A percentile compares a stretch with the other conserved stretches of the same genome.
phyloP scores from a whole-genome alignment of 495 filamentous ascomycete genomes.

The Penicillium paxilli region DNA sequence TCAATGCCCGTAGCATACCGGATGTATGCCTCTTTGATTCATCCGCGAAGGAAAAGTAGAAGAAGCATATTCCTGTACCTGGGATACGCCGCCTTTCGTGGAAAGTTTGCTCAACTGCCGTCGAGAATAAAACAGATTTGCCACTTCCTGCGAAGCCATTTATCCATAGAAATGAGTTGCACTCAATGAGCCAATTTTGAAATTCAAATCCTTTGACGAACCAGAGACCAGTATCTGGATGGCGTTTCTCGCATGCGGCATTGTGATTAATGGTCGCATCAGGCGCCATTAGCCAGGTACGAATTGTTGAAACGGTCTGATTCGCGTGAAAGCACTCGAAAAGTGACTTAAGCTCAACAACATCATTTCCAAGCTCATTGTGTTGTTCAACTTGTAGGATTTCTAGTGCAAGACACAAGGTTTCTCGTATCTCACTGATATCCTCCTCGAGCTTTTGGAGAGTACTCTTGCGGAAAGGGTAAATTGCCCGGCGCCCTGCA shows the following conservation, averaged over 20 bases:
- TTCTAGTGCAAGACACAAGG: background rate
- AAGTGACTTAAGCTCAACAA: background rate
- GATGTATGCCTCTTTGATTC: background rate
- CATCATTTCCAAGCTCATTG: background rate
- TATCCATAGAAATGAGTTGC: background rate
- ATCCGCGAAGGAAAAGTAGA: background rate
- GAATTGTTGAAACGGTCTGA: background rate
- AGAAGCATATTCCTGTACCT: background rate
- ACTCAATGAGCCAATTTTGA: background rate
- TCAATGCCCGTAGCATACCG: background rate
- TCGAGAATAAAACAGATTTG: background rate
- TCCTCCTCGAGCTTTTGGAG: background rate
- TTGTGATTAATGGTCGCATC: background rate
- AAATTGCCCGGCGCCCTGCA: background rate
- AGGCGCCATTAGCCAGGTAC: background rate
- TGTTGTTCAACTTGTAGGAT: background rate
- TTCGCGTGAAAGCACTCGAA: background rate
- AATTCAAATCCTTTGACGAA: background rate
- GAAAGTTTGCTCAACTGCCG: background rate
- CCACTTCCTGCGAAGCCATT: background rate
- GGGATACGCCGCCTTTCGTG: background rate
- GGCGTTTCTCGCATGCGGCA: background rate
- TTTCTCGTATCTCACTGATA: background rate
- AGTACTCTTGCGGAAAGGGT: background rate
- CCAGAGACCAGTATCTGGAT: background rate